These are phyloP conservation scores for Phytophthora hybrid DNA, from an alignment of 352 stramenopile genomes.

Conservation along the genomic window DNA sequence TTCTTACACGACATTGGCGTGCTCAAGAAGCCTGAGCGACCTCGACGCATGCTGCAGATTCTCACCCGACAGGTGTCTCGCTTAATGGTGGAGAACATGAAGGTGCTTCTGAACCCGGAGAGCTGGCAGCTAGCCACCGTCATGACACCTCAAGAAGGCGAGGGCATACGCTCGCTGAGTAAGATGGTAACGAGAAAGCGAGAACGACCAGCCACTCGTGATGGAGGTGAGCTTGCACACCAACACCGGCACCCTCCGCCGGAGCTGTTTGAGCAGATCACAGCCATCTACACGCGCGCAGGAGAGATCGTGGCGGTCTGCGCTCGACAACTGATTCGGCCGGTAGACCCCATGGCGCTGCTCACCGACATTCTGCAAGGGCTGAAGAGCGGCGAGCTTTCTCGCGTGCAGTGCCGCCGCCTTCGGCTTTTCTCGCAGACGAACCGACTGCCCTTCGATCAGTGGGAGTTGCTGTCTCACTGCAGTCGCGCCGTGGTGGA, in stretches of 20 bases:
- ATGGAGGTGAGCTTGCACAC: constrained; percentile 4
- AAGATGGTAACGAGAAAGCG: constrained; percentile 20
- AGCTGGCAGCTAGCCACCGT: constrained; percentile 63
- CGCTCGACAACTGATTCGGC: constrained; percentile 62
- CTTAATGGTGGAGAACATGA: constrained; percentile 61
- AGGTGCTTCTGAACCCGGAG: constrained; percentile 52
- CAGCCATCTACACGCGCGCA: constrained; percentile 48
- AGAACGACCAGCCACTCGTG: constrained; percentile 1
- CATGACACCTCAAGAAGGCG: constrained; percentile 26
- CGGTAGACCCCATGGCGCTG: constrained; percentile 44
- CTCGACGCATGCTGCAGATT: constrained; percentile 57
- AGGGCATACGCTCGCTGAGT: constrained; percentile 21
- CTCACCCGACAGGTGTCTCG: constrained; percentile 58
- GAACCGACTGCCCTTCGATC: constrained; percentile 59
- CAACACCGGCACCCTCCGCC: constrained; percentile 7
- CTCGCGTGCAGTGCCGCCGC: constrained; percentile 51
- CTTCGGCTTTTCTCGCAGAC: constrained; percentile 62
- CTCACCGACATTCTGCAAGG: constrained; percentile 45
- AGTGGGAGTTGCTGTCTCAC: constrained; percentile 51
- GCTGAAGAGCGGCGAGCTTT: constrained; percentile 34
- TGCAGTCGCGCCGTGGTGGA: constrained; percentile 47
- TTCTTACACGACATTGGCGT: constrained; percentile 53
- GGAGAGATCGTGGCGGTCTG: constrained; percentile 65
- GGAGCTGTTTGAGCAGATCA: constrained; percentile 65
- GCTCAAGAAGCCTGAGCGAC: constrained; percentile 50